phyloP scores from a whole-genome alignment of 1,139 yeast species.

The Debaryomyces nepalensis region DNA sequence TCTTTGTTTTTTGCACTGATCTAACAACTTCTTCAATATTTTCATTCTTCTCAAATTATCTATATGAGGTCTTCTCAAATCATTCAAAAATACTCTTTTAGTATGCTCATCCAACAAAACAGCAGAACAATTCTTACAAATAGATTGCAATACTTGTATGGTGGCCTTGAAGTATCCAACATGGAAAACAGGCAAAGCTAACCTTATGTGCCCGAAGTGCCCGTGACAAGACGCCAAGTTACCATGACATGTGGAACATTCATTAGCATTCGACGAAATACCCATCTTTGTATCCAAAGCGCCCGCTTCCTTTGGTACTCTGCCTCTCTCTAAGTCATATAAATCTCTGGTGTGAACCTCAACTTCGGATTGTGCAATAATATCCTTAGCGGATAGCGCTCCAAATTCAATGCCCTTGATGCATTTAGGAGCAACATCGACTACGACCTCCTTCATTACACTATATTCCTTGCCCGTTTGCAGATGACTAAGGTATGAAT shows the following conservation, averaged over 20 bases:
- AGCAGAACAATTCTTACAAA: constrained; percentile 89
- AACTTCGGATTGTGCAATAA: constrained; percentile 91
- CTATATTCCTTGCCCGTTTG: constrained; percentile 1
- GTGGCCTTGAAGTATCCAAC: constrained; percentile 96
- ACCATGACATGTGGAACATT: constrained; percentile 92
- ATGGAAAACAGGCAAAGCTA: constrained; percentile 96
- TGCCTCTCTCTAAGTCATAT: constrained; percentile 83
- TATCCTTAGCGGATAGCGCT: constrained; percentile 88
- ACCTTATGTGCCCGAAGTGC: constrained; percentile 92
- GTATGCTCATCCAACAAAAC: constrained; percentile 74
- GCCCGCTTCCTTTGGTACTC: constrained; percentile 79
- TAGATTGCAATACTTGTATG: constrained; percentile 84
- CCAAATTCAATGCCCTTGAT: constrained; percentile 93
- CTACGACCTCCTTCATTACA: constrained; percentile 71
- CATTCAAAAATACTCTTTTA: constrained; percentile 70
- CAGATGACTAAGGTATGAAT: not conserved
- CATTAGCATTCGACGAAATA: constrained; percentile 80
- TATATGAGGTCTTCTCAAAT: constrained; percentile 82
- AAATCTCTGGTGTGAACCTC: constrained; percentile 91
- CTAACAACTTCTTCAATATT: constrained; percentile 76
- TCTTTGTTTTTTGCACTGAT: constrained; percentile 94
- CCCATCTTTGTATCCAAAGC: constrained; percentile 96
- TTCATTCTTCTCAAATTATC: constrained; percentile 94
- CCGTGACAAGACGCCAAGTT: constrained; percentile 95
- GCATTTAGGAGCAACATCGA: constrained; percentile 86